Base-by-base conservation (phyloP, 352 stramenopile genomes). In the Sclerospora graminicola region DNA sequence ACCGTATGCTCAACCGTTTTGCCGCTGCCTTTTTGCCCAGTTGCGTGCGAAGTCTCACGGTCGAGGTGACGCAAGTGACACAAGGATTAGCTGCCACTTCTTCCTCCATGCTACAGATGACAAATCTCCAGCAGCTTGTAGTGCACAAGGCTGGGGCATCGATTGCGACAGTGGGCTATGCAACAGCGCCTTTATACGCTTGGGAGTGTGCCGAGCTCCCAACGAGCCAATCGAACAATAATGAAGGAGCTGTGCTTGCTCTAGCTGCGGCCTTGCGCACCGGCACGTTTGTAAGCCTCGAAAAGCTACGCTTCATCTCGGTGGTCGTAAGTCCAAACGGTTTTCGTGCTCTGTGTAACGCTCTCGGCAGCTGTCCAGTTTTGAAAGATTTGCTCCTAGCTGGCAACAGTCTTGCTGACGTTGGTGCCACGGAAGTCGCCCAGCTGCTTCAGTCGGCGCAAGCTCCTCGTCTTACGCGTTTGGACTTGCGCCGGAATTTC, bases 401-500 rank as follows among this genome's bases (percentile, higher is more conserved):
- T 5, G 76, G 76, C 23, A 88, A 85, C 53, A 74, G 66, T 37
- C 66, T 88, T 24, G 68, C 65, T 6, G 73, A 88, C 50, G 41
- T 69, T 11, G 76, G 76, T 14, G 63, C 63, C 1, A 50, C 36
- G 8, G 61, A 82, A 34, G 46, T 88, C 11, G 70, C 69, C 9
- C 45, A 58, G 0, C 44, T 84, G 10, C 40, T 88, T 3, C 48
- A 60, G 28, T 66, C 54, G 11, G 36, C 42, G 19, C 36, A 59
- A 30, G 54, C 63, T 10, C 57, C 63, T 8, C 39, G 38, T 6
- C 64, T 88, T 32, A 46, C 32, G n/a, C 69, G 70, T 1, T 48
- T 88, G 7, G 76, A 88, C 26, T 39, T 88, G 39, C 70, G 76
- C 5, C 68, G 72, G 39, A 85, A 84, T 44, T 85, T 80, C 47